These are phyloP conservation scores for Lepiota subincarnata DNA, from an alignment of 768 basidiomycete genomes.

Conservation along the genomic window DNA sequence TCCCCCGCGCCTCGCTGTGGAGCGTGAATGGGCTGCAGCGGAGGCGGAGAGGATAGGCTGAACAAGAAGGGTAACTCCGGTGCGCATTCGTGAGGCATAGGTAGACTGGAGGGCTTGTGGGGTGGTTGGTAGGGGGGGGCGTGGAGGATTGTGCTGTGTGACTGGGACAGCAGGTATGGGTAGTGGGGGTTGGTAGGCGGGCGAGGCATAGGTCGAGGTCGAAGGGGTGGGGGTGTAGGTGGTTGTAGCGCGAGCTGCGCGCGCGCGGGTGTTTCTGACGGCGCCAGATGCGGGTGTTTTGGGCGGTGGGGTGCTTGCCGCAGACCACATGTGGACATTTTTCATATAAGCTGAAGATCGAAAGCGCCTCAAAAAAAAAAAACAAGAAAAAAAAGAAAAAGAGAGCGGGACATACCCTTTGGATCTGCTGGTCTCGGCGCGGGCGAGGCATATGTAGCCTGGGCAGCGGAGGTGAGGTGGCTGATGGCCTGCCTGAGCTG, in stretches of 20 bases:
- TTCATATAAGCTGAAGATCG: slow-evolving; percentile 44
- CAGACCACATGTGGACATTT: slow-evolving; percentile 70
- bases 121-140: slow-evolving; percentile 52
- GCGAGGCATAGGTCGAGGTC: slow-evolving; percentile 29
- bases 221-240: slow-evolving; percentile 20
- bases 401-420: slow-evolving; percentile 23
- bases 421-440: slow-evolving; percentile 31
- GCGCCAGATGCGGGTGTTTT: slow-evolving; percentile 28
- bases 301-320: slow-evolving; percentile 51
- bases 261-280: slow-evolving; percentile 26
- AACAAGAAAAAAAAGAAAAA: slow-evolving; percentile 1
- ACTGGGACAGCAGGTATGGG: slow-evolving; percentile 29
- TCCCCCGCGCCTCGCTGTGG: slow-evolving; percentile 57
- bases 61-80: slow-evolving; percentile 84
- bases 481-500: slow-evolving; percentile 62
- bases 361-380: not conserved
- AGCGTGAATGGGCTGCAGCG: slow-evolving; percentile 35
- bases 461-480: slow-evolving; percentile 41
- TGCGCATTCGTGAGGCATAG: slow-evolving; percentile 86
- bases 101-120: slow-evolving; percentile 76
- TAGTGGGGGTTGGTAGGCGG: slow-evolving; percentile 31
- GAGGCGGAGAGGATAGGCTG: slow-evolving; percentile 69
- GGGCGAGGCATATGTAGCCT: slow-evolving; percentile 37
- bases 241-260: slow-evolving; percentile 38
- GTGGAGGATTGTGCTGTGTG: slow-evolving; percentile 44